Evolutionary conservation across 305 asterid genomes (phyloP), one percentile per base, ranked within the genome.

Genomic region (Salvia sclarea): DNA sequence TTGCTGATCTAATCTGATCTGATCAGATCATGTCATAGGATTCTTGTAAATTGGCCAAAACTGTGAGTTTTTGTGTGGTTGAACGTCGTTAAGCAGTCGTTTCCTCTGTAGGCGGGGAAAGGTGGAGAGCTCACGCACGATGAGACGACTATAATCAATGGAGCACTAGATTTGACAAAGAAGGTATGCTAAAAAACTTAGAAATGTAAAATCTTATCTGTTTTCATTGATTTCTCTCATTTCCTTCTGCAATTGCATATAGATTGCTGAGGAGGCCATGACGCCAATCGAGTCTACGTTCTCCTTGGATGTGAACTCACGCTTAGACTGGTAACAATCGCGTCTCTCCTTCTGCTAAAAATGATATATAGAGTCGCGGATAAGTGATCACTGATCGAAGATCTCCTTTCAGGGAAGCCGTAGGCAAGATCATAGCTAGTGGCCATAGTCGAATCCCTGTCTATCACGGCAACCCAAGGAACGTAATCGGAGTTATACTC

Each of bases 361-460:
- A n/a, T n/a, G n/a, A n/a, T n/a, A n/a, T n/a, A n/a, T n/a, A n/a
- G n/a, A n/a, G n/a, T n/a, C n/a, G n/a, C 59, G 2, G 1, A 3
- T 64, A 68, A 31, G 18, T 60, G 33, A 44, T 49, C 55, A 11
- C 30, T 44, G 38, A 40, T 73, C 22, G 38, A 38, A 64, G 64
- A 16, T 69, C 45, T 58, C 48, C 60, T 70, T 67, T 45, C 76
- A 89, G 98, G 98, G 96, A 92, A 75, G 96, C 92, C 49, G 83
- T 89, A 86, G 92, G 95, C 50, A 89, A 87, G 84, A 60, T 92
- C 67, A 85, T 89, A 61, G 91, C 94, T 59, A 86, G 96, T 33
- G 98, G 98, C 66, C 98, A 92, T 69, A 89, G 98, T 75, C 87
- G 98, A 71, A 90, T 92, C 77, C 98, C 96, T 64, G 96, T 92